Base-by-base conservation (phyloP, 768 basidiomycete species). In the Xanthoconium stramineum region DNA sequence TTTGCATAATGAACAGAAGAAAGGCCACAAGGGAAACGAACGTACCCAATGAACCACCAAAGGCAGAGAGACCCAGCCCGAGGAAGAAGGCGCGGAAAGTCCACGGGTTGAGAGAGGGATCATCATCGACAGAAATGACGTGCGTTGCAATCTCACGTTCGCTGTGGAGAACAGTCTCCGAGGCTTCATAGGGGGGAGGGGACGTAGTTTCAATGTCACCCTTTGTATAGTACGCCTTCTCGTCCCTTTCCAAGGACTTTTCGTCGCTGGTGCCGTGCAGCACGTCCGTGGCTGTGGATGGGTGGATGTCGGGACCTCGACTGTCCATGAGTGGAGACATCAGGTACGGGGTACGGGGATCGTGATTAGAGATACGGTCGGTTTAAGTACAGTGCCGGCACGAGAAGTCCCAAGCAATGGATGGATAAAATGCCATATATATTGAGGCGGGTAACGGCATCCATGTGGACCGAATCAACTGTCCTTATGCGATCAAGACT, bases 11-110 rank as follows among this genome's bases (percentile, higher is more conserved):
- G 44, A 48, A 2, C 0, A 20, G 24, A 55, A 43, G 15, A 55
- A 28, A 20, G 9, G 13, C 28, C 19, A 43, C n/a, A 43, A 14
- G 5, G 6, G 5, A 47, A 13, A 28, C 30, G 38, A 13, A 64
- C 67, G 17, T 63, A 78, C 79, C 80, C 32, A 83, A 71, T 10
- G 80, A 75, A 46, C 78, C 76, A 60, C 81, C 80, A 38, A 83
- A 67, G 74, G 75, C 30, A 74, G 81, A 72, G 71, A 81, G 55
- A 74, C 77, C 81, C 0, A 83, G 75, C 44, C 82, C 80, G 14
- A 84, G 79, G 38, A 81, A 73, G 62, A 83, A 77, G 11, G 78
- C 70, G 10, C 79, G 74, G 69, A 81, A 77, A 46, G 69, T 67
- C 67, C 67, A 70, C 0, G 62, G 67, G 24, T 67, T 69, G 42